Conservation (phyloP, 2,329 filamentous ascomycete genomes). For the Sporothrix phasma region DNA sequence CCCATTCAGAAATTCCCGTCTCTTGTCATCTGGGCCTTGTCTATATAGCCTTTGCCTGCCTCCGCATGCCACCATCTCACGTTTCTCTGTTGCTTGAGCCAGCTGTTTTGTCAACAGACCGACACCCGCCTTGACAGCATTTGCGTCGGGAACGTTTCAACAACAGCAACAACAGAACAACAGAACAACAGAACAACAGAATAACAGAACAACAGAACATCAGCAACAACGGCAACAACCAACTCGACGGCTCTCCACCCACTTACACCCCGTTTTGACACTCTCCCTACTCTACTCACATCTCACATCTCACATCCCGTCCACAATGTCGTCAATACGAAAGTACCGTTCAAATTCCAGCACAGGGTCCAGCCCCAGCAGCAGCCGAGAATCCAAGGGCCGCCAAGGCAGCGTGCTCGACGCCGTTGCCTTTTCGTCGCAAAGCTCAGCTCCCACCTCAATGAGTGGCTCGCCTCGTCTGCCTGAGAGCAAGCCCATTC, state of each 20-base stretch:
- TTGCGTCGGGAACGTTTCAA: too few relatives aligned
- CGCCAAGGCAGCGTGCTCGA: slow-evolving; percentile 35
- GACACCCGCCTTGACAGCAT: not conserved
- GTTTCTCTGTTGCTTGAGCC: not conserved
- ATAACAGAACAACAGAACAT: too few relatives aligned
- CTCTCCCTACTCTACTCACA: not conserved
- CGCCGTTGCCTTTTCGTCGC: slow-evolving; percentile 27
- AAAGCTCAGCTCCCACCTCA: slow-evolving; percentile 39
- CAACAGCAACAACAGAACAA: too few relatives aligned
- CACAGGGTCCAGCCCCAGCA: slow-evolving; percentile 12
- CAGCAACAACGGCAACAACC: not conserved
- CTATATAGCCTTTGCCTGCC: slow-evolving; percentile 7
- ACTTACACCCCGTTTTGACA: not conserved
- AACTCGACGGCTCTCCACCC: not conserved
- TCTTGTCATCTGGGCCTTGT: not conserved
- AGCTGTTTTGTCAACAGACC: not conserved
- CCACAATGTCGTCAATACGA: slow-evolving; percentile 25
- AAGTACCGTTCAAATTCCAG: slow-evolving; percentile 25
- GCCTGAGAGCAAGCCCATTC: slow-evolving; percentile 26
- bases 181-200: too few relatives aligned
- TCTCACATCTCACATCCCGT: slow-evolving; percentile 3
- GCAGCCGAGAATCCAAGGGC: slow-evolving; percentile 29
- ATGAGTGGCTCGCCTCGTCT: slow-evolving; percentile 31
- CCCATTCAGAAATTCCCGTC: not conserved
- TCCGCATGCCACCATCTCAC: not conserved